Conservation (phyloP, 768 basidiomycete species). For the Vararia minispora region DNA sequence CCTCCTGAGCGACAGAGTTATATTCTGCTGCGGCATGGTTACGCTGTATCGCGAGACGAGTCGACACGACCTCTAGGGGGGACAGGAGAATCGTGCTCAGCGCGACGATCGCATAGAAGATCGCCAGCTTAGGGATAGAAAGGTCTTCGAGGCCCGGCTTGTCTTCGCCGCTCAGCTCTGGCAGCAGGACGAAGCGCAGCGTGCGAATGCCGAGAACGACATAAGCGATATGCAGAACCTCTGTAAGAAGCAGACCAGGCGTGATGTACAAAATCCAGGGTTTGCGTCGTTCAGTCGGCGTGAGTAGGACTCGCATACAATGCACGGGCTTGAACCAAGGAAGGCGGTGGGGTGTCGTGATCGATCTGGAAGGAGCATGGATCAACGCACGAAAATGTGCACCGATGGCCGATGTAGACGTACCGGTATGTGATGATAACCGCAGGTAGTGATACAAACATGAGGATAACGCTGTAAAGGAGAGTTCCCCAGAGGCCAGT, state of each 20-base stretch:
- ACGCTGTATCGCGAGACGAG: slow-evolving; percentile 72
- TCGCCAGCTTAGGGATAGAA: slow-evolving; percentile 34
- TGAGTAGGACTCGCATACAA: slow-evolving; percentile 61
- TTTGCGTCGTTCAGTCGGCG: slow-evolving; percentile 66
- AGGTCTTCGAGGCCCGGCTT: slow-evolving; percentile 29
- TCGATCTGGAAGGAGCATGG: slow-evolving; percentile 36
- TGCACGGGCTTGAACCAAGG: slow-evolving; percentile 46
- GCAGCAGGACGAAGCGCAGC: slow-evolving; percentile 43
- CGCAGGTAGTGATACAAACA: slow-evolving; percentile 57
- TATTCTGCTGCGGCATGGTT: slow-evolving; percentile 71
- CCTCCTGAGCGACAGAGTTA: slow-evolving; percentile 66
- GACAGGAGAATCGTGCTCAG: slow-evolving; percentile 50
- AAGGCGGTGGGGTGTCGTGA: slow-evolving; percentile 74
- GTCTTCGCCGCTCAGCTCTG: slow-evolving; percentile 32
- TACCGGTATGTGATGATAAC: slow-evolving; percentile 72
- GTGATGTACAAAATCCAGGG: slow-evolving; percentile 79
- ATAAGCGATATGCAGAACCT: slow-evolving; percentile 34
- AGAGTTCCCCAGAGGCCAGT: slow-evolving; percentile 51
- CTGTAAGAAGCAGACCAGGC: slow-evolving; percentile 45
- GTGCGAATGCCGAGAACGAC: slow-evolving; percentile 31
- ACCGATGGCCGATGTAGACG: slow-evolving; percentile 12
- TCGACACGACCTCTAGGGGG: slow-evolving; percentile 72
- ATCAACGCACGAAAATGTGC: slow-evolving; percentile 2
- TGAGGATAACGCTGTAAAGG: slow-evolving; percentile 50
- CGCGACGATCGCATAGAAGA: slow-evolving; percentile 47